These are phyloP conservation scores for Hymenoscyphus linearis DNA, from an alignment of 2,329 filamentous ascomycete genomes.

Conservation along the genomic window DNA sequence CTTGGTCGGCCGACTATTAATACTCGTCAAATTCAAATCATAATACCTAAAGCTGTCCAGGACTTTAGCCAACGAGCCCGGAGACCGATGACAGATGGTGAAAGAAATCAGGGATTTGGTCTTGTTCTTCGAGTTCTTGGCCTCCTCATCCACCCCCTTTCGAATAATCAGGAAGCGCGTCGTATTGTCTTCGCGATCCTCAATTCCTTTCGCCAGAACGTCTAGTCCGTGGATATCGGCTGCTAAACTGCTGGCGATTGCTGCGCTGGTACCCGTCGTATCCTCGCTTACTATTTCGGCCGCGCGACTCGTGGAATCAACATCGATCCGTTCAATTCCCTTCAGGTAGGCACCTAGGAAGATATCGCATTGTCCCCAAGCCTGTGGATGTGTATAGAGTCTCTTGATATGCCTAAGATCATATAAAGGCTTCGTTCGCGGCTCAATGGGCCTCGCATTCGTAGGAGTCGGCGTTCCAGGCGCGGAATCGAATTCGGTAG, in stretches of 20 bases:
- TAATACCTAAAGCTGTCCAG: conserved; percentile 71
- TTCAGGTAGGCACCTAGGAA: conserved; percentile 70
- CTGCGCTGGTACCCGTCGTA: conserved; percentile 57
- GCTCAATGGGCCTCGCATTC: conserved; percentile 41
- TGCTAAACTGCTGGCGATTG: conserved; percentile 72
- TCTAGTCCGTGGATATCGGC: conserved; percentile 63
- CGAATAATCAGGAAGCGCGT: conserved; percentile 70
- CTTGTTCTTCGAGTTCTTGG: conserved; percentile 9
- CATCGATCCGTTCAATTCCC: conserved; percentile 73
- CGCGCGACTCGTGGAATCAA: conserved; percentile 78
- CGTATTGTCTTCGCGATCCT: conserved; percentile 71
- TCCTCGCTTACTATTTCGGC: conserved; percentile 69
- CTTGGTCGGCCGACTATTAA: conserved; percentile 79
- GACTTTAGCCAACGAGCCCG: conserved; percentile 78
- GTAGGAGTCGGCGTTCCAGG: conserved; percentile 46
- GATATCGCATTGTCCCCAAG: conserved; percentile 80
- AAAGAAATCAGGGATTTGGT: conserved; percentile 78
- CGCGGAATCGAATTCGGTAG: conserved; percentile 36
- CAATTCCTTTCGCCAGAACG: conserved; percentile 63
- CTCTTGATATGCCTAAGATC: conserved; percentile 60
- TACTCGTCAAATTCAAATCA: conserved; percentile 79
- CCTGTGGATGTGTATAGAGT: conserved; percentile 91
- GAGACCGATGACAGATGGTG: conserved; percentile 68
- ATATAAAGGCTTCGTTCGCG: conserved; percentile 42
- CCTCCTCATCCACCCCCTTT: conserved; percentile 24